A percentile compares a stretch with the other conserved stretches of the same genome.
Evolutionary conservation across 2,329 filamentous ascomycete species (phyloP).

Genomic region (Fusarium phyllophilum): DNA sequence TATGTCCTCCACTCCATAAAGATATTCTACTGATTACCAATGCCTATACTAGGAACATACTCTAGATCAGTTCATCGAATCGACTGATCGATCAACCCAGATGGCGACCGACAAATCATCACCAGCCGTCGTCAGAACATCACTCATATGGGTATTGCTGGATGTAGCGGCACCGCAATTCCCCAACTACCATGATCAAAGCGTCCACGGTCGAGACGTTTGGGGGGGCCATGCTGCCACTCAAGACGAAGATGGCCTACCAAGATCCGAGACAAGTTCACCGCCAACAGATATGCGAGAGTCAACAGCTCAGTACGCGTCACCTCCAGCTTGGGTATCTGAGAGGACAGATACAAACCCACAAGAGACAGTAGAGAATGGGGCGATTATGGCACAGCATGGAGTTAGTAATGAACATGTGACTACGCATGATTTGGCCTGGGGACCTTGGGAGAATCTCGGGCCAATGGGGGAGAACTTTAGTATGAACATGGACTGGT

Average conservation of each 20-base stretch:
- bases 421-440: conserved; percentile 5
- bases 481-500: conserved; percentile 20
- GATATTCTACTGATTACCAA: neutral
- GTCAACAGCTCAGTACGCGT: conserved; percentile 32
- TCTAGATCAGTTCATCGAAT: conserved; percentile 16
- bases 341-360: neutral
- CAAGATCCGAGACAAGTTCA: neutral
- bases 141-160: conserved; percentile 19
- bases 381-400: rapidly evolving
- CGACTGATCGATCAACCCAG: neutral
- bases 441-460: conserved; percentile 34
- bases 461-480: conserved; percentile 1
- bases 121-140: neutral
- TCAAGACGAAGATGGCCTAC: neutral
- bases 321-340: conserved; percentile 20
- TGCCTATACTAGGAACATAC: neutral
- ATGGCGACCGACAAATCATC: neutral
- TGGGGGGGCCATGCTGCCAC: neutral
- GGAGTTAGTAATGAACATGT: neutral
- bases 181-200: conserved; percentile 6
- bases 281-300: conserved; percentile 23
- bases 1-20: neutral
- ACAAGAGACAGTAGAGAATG: neutral
- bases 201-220: neutral
- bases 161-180: conserved; percentile 28